A percentile compares a stretch with the other conserved stretches of the same genome.
Evolutionary conservation across 805 yeast species (phyloP).

Genomic region (Myxozyma neglecta): DNA sequence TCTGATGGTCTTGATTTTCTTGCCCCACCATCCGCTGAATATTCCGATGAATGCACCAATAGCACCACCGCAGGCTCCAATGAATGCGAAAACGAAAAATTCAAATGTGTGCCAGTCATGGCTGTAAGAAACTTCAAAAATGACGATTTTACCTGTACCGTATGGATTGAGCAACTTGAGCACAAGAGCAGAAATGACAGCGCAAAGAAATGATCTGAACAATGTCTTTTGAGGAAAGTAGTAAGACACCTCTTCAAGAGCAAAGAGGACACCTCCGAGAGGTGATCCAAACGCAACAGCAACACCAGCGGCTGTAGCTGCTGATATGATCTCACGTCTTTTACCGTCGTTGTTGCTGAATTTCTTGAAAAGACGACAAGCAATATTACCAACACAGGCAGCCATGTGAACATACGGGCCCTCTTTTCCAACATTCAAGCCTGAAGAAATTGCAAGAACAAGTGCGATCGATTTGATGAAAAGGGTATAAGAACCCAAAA

Average conservation of each 20-base stretch:
- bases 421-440: conserved; percentile 58
- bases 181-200: conserved; percentile 54
- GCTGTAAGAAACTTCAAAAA: conserved; percentile 52
- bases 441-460: conserved; percentile 57
- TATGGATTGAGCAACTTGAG: conserved; percentile 57
- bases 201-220: conserved; percentile 57
- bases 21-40: conserved; percentile 49
- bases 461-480: conserved; percentile 51
- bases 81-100: conserved; percentile 46
- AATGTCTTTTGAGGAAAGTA: conserved; percentile 56
- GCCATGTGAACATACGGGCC: conserved; percentile 65
- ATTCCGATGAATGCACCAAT: conserved; percentile 54
- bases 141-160: conserved; percentile 59
- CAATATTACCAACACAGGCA: conserved; percentile 57
- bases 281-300: conserved; percentile 64
- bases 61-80: conserved; percentile 56
- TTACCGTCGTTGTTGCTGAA: conserved; percentile 51
- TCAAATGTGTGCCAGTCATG: conserved; percentile 57
- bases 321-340: conserved; percentile 54
- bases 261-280: conserved; percentile 57
- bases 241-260: conserved; percentile 58
- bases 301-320: conserved; percentile 60
- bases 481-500: conserved; percentile 54
- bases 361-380: conserved; percentile 49
- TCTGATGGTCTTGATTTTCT: conserved; percentile 42